Conservation (phyloP, 805 yeast species). For the Kodamaea nitidulidarum region DNA sequence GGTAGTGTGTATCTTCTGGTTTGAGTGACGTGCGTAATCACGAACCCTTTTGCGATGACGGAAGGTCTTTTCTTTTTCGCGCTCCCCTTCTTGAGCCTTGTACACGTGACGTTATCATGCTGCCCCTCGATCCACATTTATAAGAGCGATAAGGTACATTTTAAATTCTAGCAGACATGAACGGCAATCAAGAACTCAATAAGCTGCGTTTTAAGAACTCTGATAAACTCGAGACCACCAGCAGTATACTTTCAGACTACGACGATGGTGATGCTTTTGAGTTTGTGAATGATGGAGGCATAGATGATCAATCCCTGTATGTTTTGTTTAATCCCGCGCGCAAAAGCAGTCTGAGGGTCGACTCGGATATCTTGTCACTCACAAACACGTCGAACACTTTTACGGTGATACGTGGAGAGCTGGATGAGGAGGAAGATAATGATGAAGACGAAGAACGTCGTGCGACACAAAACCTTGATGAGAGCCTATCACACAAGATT, state of each 20-base stretch:
- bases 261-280: slow-evolving; percentile 11
- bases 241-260: slow-evolving; percentile 14
- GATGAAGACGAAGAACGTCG: slow-evolving; percentile 6
- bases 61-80: background rate
- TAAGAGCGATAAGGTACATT: background rate
- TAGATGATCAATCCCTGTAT: slow-evolving; percentile 15
- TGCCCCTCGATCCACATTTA: slow-evolving; percentile 1
- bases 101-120: slow-evolving; percentile 7
- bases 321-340: slow-evolving; percentile 14
- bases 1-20: background rate
- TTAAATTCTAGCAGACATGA: slow-evolving; percentile 3
- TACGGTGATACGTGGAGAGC: slow-evolving; percentile 7
- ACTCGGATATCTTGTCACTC: slow-evolving; percentile 12
- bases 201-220: slow-evolving; percentile 6
- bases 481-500: slow-evolving; percentile 11
- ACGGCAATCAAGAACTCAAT: slow-evolving; percentile 7
- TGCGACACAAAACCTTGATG: slow-evolving; percentile 1
- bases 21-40: background rate
- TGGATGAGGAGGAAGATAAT: slow-evolving; percentile 10
- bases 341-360: slow-evolving; percentile 1
- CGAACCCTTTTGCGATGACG: slow-evolving; percentile 1
- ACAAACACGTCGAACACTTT: slow-evolving; percentile 12
- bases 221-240: slow-evolving; percentile 12
- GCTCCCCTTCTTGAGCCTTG: slow-evolving; percentile 3
- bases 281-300: slow-evolving; percentile 5